These are phyloP conservation scores for Aspergillus sergii DNA, from an alignment of 2,329 filamentous ascomycete species.

Conservation along the genomic window DNA sequence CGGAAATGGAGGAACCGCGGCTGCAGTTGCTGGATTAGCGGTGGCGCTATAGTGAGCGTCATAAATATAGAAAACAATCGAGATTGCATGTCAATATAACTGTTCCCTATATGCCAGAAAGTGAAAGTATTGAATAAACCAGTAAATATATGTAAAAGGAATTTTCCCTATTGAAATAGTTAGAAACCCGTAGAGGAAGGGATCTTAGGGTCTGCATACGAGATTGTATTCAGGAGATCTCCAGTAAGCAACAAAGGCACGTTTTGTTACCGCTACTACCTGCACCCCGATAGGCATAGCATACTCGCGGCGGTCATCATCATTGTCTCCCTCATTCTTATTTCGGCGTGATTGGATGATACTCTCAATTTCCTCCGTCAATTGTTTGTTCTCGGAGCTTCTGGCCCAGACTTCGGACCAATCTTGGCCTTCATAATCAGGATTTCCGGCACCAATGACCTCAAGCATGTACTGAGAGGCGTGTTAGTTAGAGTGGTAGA, in stretches of 20 bases:
- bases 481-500: neutral
- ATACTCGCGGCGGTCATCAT: slow-evolving; percentile 61
- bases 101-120: slow-evolving; percentile 64
- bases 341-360: slow-evolving; percentile 53
- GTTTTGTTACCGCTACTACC: slow-evolving; percentile 56
- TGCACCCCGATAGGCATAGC: slow-evolving; percentile 63
- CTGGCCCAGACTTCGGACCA: slow-evolving; percentile 65
- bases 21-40: slow-evolving; percentile 76
- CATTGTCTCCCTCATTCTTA: slow-evolving; percentile 39
- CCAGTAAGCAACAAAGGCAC: slow-evolving; percentile 67
- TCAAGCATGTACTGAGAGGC: slow-evolving; percentile 75
- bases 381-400: slow-evolving; percentile 53
- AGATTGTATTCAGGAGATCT: slow-evolving; percentile 63
- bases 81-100: slow-evolving; percentile 66
- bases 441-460: slow-evolving; percentile 64
- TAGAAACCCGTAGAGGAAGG: neutral
- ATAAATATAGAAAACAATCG: slow-evolving; percentile 77
- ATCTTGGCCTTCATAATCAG: slow-evolving; percentile 60
- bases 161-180: slow-evolving; percentile 52
- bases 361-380: slow-evolving; percentile 55
- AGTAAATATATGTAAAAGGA: slow-evolving; percentile 63
- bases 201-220: slow-evolving; percentile 23
- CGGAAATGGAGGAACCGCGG: slow-evolving; percentile 69
- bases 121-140: slow-evolving; percentile 72
- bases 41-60: slow-evolving; percentile 73